Evolutionary conservation across 768 basidiomycete genomes (phyloP).

Genomic region (Kwoniella sp.): DNA sequence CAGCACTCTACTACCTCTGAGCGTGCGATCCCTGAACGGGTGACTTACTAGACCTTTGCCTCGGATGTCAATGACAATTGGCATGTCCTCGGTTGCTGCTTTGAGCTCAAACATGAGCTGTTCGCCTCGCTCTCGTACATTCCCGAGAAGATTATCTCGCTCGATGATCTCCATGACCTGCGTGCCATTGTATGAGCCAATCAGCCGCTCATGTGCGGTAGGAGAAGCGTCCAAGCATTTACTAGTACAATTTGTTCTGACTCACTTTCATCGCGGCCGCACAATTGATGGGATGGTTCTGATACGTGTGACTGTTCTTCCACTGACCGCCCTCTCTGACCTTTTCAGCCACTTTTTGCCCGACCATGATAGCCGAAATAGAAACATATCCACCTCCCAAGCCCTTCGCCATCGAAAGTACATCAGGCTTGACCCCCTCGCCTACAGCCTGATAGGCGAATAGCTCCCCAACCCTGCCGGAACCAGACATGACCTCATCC

Average conservation of each 20-base stretch:
- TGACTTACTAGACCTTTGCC: conserved; percentile 31
- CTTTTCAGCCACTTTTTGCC: conserved; percentile 16
- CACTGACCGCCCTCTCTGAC: conserved; percentile 27
- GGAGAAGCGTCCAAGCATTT: too few species aligned
- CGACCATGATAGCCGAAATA: conserved; percentile 26
- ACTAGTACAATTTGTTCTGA: background rate
- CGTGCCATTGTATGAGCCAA: background rate
- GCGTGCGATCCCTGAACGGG: too few species aligned
- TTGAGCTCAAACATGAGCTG: conserved; percentile 21
- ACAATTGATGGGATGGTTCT: conserved; percentile 34
- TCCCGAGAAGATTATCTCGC: conserved; percentile 23
- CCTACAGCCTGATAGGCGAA: conserved; percentile 29
- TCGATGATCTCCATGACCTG: conserved; percentile 32
- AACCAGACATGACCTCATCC: conserved; percentile 36
- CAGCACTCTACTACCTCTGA: too few species aligned
- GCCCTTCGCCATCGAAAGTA: conserved; percentile 31
- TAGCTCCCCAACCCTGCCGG: conserved; percentile 23
- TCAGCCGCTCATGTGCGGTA: background rate
- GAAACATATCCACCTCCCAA: conserved; percentile 33
- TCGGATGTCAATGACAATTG: conserved; percentile 26
- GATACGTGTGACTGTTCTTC: conserved; percentile 36
- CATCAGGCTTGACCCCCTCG: conserved; percentile 32
- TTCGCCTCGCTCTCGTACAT: conserved; percentile 25
- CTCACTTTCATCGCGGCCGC: conserved; percentile 26
- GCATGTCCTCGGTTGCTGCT: conserved; percentile 9